Conservation (phyloP, 2,329 filamentous ascomycete species). For the Ophiocordyceps camponoti-rufipedis region DNA sequence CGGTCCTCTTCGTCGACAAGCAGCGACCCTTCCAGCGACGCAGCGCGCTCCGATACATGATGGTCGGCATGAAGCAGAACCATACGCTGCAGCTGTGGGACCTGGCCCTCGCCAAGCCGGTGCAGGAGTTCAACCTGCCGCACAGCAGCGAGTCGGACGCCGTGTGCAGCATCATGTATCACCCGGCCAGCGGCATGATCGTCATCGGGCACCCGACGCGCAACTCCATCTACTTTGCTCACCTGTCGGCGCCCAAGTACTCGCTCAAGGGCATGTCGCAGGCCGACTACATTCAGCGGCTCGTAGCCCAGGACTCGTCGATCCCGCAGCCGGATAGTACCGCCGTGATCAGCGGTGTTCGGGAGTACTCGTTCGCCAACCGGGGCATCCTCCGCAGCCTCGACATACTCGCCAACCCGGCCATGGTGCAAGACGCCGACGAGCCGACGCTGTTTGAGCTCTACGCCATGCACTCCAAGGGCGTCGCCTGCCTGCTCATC, state of each 20-base stretch:
- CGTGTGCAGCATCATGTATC: conserved; percentile 94
- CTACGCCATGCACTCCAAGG: conserved; percentile 94
- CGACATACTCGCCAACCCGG: conserved; percentile 63
- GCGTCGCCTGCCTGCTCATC: conserved; percentile 76
- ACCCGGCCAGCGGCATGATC: conserved; percentile 81
- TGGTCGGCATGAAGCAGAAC: conserved; percentile 97
- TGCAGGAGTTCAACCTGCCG: conserved; percentile 91
- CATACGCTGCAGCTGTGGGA: conserved; percentile 98
- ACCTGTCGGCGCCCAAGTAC: conserved; percentile 88
- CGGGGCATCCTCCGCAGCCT: conserved; percentile 78
- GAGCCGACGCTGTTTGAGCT: conserved; percentile 77
- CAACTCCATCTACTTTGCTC: conserved; percentile 94
- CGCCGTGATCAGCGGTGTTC: conserved; percentile 90
- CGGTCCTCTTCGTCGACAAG: conserved; percentile 91
- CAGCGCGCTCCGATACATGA: conserved; percentile 79
- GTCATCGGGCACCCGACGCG: conserved; percentile 89
- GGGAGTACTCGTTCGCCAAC: conserved; percentile 81
- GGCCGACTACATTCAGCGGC: conserved; percentile 66
- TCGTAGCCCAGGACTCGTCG: conserved; percentile 52
- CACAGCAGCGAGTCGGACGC: conserved; percentile 92
- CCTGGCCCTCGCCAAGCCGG: conserved; percentile 81
- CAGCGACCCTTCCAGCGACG: conserved; percentile 82
- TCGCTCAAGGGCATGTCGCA: conserved; percentile 68
- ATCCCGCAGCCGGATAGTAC: conserved; percentile 83
- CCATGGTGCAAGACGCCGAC: conserved; percentile 41